Evolutionary conservation across 2,329 filamentous ascomycete genomes (phyloP).

Genomic region (Colletotrichum eremochloae): DNA sequence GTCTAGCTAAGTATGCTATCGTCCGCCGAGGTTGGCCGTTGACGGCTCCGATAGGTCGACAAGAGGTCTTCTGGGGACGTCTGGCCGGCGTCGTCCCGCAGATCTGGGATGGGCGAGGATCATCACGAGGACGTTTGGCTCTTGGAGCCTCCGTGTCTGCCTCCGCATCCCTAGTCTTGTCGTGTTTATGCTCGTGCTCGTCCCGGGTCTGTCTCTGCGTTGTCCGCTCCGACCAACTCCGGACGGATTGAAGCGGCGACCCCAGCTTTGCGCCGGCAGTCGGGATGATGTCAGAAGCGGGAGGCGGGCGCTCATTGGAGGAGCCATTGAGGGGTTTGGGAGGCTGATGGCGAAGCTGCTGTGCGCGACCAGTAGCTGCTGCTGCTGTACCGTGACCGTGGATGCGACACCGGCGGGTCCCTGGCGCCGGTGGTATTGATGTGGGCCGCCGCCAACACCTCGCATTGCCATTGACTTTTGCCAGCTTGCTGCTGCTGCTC

Average conservation of each 20-base stretch:
- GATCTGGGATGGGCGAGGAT: constrained; percentile 13
- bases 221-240: constrained; percentile 22
- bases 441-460: neutral
- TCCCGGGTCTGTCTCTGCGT: constrained; percentile 8
- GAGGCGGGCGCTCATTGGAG: constrained; percentile 38
- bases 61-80: constrained; percentile 19
- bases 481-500: constrained; percentile 1
- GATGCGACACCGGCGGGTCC: neutral
- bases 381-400: neutral
- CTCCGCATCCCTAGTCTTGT: neutral
- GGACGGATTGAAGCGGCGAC: constrained; percentile 24
- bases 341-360: neutral
- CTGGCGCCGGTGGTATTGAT: constrained; percentile 5
- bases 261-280: constrained; percentile 31
- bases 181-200: neutral
- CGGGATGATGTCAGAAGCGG: constrained; percentile 43
- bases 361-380: neutral
- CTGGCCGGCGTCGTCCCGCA: constrained; percentile 27
- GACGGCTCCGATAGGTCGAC: constrained; percentile 2
- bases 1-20: constrained; percentile 32
- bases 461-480: neutral
- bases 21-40: constrained; percentile 14
- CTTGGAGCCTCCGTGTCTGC: neutral
- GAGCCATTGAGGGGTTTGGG: constrained; percentile 42
- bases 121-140: neutral